Percentiles rank a stretch among this genome's conserved stretches.
These are phyloP conservation scores for Lachnellula suecica DNA, from an alignment of 2,329 filamentous ascomycete species.

Conservation along the genomic window DNA sequence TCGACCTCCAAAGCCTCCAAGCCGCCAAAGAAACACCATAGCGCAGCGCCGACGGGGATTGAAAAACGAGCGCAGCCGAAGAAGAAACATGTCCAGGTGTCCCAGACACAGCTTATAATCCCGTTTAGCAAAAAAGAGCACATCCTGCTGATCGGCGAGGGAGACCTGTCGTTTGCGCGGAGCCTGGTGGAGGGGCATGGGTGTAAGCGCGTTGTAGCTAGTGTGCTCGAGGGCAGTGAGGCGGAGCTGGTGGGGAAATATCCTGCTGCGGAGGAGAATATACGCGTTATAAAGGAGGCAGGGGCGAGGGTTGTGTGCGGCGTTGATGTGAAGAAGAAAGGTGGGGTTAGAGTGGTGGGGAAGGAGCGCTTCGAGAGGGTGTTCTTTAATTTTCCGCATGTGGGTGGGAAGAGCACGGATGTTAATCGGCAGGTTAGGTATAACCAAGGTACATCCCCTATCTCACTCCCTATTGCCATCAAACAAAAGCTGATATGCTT, in stretches of 20 bases:
- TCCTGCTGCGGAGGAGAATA: slow-evolving; percentile 64
- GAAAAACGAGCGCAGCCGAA: slow-evolving; percentile 13
- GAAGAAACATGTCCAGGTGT: slow-evolving; percentile 14
- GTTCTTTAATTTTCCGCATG: slow-evolving; percentile 96
- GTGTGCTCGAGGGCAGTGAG: slow-evolving; percentile 60
- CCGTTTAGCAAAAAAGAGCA: slow-evolving; percentile 66
- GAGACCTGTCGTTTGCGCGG: slow-evolving; percentile 75
- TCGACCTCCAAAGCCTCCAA: slow-evolving; percentile 7
- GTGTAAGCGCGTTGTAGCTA: slow-evolving; percentile 67
- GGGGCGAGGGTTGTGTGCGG: slow-evolving; percentile 52
- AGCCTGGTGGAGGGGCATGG: slow-evolving; percentile 65
- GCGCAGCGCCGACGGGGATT: slow-evolving; percentile 1
- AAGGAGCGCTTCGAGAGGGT: slow-evolving; percentile 66
- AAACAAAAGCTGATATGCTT: background rate
- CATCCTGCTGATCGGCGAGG: slow-evolving; percentile 78
- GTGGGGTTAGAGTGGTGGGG: slow-evolving; percentile 20
- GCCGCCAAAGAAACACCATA: slow-evolving; percentile 6
- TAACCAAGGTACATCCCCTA: slow-evolving; percentile 61
- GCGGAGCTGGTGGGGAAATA: slow-evolving; percentile 69
- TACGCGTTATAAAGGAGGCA: slow-evolving; percentile 49
- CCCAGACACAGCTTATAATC: slow-evolving; percentile 51
- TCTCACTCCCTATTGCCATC: slow-evolving; percentile 1
- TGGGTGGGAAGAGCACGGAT: slow-evolving; percentile 87
- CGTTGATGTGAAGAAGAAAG: slow-evolving; percentile 67
- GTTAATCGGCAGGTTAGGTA: slow-evolving; percentile 91